Evolutionary conservation across 768 basidiomycete species (phyloP).

Genomic region (Mycena sanguinolenta): DNA sequence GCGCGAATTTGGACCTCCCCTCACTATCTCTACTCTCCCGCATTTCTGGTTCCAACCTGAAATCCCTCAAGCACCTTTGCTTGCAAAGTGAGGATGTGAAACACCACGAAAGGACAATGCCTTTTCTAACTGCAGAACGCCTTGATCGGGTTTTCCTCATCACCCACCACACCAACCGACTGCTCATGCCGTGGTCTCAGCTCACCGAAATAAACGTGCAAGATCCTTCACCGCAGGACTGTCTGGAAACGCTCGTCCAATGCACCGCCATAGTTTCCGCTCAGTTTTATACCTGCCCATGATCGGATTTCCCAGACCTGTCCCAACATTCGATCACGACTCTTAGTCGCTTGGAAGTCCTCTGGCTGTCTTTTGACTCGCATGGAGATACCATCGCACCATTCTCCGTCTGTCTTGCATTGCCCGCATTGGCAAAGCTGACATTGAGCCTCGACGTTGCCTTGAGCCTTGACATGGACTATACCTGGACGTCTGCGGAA

Average conservation of each 20-base stretch:
- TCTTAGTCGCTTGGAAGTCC: not conserved
- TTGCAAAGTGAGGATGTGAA: not conserved
- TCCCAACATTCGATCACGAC: not conserved
- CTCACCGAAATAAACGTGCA: not conserved
- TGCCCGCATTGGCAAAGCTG: slow-evolving; percentile 6
- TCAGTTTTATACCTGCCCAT: not conserved
- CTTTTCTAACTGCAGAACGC: not conserved
- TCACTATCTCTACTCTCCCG: not conserved
- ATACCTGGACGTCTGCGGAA: not conserved
- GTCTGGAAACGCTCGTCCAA: slow-evolving; percentile 13
- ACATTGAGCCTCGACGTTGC: no score
- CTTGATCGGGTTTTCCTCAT: not conserved
- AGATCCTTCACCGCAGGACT: not conserved
- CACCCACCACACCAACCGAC: not conserved
- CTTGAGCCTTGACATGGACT: not conserved
- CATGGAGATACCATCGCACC: not conserved
- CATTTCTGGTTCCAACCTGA: not conserved
- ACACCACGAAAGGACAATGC: no score
- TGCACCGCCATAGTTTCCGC: slow-evolving; percentile 9
- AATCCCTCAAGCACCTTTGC: not conserved
- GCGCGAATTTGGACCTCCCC: not conserved
- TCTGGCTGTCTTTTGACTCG: not conserved
- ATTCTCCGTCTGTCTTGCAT: slow-evolving; percentile 10
- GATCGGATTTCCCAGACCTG: not conserved
- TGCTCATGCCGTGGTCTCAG: slow-evolving; percentile 25